Evolutionary conservation across 106 monocot genomes (phyloP), one percentile per base, ranked within the genome.

Genomic region (Dioscorea alata): DNA sequence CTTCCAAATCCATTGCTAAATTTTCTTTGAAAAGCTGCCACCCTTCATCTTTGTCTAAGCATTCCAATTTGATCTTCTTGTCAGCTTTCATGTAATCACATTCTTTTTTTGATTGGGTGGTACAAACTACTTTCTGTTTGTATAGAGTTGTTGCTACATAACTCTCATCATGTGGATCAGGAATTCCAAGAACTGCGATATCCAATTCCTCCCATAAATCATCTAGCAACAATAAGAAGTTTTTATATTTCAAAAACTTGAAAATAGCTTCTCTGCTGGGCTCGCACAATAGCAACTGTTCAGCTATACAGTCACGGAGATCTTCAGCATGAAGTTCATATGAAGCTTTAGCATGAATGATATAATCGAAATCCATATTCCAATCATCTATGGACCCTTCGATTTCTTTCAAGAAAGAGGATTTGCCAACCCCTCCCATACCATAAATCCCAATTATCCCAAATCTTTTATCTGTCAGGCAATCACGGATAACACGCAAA

Each of bases 141-240:
- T 23, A 13, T 16, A 4, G 32, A 0, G 12, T 12, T 69, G 69
- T 13, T n/a, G n/a, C n/a, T 70, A 54, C 8, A 69, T 71, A 1
- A 77, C 13, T 2, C 6, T 0, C 21, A 17, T 21, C 2, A 77
- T 28, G 28, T 28, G 28, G 28, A 28, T 28, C 28, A 28, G 28
- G 28, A 28, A 28, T 28, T 28, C 28, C 28, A 28, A 28, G 28
- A 28, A 28, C 28, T 28, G 28, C 3, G 28, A 28, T 70, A 10
- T 70, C 32, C 5, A 71, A 16, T n/a, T 1, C 21, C 6, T 59
- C 25, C 71, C 70, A 71, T 8, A 77, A 42, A 31, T 77, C 71
- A 57, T 77, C 77, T 28, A 77, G 24, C 5, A 77, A 57, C 12
- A 77, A 18, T 4, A 77, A 48, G 49, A 77, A 71, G 31, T 25